Evolutionary conservation across 345 rosid species (phyloP), one percentile per base, ranked within the genome.

Genomic region (Luvunga scandens): DNA sequence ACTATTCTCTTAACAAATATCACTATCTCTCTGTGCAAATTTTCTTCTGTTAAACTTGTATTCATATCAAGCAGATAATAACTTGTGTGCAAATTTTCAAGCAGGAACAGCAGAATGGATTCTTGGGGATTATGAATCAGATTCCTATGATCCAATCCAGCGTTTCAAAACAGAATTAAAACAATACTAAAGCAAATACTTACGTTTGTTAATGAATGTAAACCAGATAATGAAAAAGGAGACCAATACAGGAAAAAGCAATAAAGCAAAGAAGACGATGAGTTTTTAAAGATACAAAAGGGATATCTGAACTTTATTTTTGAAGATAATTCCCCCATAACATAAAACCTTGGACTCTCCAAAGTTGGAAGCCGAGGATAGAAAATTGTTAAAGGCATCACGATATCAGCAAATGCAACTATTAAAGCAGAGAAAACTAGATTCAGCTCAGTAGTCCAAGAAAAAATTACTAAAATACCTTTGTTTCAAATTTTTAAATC

Each of bases 171-270:
- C 36, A 67, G 22, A 75, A 63, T 7, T 59, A 59, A 27, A 68
- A 75, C n/a, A 66, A 22, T 12, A 75, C 22, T 24, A 10, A 25
- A 31, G 27, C 21, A 60, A 69, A 25, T 31, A 5, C n/a, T 42
- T 30, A 27, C 25, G 13, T 16, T 16, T 18, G 73, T 68, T 10
- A 45, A 28, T 60, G 33, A 57, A 55, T 25, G 30, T 24, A 75
- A 64, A 67, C 19, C 66, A 73, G 63, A 14, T 12, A 50, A 60
- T 42, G 48, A 31, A 22, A 24, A 63, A 42, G 13, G 39, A 22
- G 75, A 55, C 73, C 76, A 66, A 59, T 33, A 9, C 33, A 53
- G 30, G 84, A n/a, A 65, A 84, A 84, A 59, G 76, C 78, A 78
- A 56, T 60, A 77, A 81, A 82, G 83, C 67, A 59, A 39, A 60